phyloP scores from a whole-genome alignment of 148 eudicot genomes.

The Heliosperma pusillum region DNA sequence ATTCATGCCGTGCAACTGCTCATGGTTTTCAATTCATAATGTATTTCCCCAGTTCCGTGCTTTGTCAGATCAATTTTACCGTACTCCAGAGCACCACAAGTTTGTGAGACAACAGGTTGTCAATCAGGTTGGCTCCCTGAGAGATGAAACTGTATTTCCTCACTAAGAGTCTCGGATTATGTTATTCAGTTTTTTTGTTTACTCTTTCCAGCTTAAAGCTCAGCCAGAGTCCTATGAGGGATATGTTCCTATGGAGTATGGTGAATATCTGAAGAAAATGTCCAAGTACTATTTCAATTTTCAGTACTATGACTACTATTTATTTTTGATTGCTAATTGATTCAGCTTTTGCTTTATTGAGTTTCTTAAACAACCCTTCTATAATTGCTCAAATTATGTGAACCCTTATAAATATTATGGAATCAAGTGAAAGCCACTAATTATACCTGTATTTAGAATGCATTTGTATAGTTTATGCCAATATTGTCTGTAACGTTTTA shows the following conservation, averaged over 20 bases:
- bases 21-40: constrained; percentile 16
- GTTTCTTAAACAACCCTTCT: not conserved
- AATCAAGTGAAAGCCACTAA: not conserved
- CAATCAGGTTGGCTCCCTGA: constrained; percentile 54
- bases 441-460: not conserved
- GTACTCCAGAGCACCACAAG: constrained; percentile 79
- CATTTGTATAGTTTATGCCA: not conserved
- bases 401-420: not conserved
- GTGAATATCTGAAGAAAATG: constrained; percentile 72
- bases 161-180: not conserved
- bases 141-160: not conserved
- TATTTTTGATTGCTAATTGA: not conserved
- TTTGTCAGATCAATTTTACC: constrained; percentile 91
- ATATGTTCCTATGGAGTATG: constrained; percentile 91
- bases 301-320: constrained; percentile 5
- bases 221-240: constrained; percentile 71
- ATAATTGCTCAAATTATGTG: not conserved
- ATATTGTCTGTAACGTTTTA: constrained; percentile 2
- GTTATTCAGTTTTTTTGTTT: constrained; percentile 1
- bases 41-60: constrained; percentile 63
- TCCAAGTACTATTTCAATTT: constrained; percentile 49
- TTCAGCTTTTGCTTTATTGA: not conserved
- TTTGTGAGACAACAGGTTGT: constrained; percentile 85
- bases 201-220: constrained; percentile 59
- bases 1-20: constrained; percentile 7